Evolutionary conservation across 345 rosid species (phyloP), one percentile per base, ranked within the genome.

Genomic region (Salix udensis): DNA sequence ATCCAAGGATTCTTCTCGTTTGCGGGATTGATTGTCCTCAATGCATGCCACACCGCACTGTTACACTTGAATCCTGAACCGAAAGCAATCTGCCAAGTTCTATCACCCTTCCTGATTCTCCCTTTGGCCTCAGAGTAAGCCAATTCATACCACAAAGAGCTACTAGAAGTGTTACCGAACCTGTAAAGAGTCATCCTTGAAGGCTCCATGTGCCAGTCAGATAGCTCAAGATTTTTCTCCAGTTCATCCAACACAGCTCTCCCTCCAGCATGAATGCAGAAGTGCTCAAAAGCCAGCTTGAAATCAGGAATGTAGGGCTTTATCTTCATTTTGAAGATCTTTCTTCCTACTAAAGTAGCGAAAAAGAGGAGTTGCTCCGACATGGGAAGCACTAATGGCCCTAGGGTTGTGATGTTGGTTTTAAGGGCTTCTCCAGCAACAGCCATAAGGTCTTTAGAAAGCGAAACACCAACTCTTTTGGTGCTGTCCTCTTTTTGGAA

Each of bases 61-160:
- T 94, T 94, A 82, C 98, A 94, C 87, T 94, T 94, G 77, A 94
- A 94, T 2, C 98, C 98, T 0, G 98, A 94, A 11, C 98, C 98
- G 37, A 94, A 94, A 1, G 93, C 98, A 52, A 94, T 94, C 79
- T 94, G 98, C 97, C 97, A 92, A 3, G 92, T 90, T 70, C 97
- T 80, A 37, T 94, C 97, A 28, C 98, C 97, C 79, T 79, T 91
- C 76, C 82, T 89, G 23, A 94, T 89, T 82, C 97, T 86, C 21
- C 97, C 98, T 77, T 92, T 91, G 6, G 97, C 92, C 79, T 94
- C 98, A 19, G 92, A 67, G 61, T 94, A 94, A 3, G 98, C 93
- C 84, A 94, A 64, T 67, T 94, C 98, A 55, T 92, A 94, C 97
- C 98, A 94, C 67, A 94, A 78, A 0, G 98, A 94, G 26, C 98